Base-by-base conservation (phyloP, 768 basidiomycete species). In the Auricularia cornea region DNA sequence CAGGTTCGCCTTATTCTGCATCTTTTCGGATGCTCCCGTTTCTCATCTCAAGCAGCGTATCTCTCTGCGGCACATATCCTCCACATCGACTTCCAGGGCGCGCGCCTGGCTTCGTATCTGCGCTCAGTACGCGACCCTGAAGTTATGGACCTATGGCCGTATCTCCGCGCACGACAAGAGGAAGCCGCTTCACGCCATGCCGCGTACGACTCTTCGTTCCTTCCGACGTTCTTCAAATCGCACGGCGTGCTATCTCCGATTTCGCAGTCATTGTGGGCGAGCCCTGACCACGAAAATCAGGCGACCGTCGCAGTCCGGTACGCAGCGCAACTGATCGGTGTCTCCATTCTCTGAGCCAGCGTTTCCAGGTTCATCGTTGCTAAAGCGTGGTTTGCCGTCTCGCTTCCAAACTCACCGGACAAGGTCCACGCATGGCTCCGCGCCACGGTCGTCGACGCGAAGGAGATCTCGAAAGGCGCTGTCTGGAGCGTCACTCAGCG, bases 141-240 rank as follows among this genome's bases (percentile, higher is more conserved):
- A 20, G 84, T 79, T 73, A 83, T 79, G 1, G 84, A 90, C 66
- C 76, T 87, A 69, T 92, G 90, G 90, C 87, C 89, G 6, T 90
- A 90, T 70, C 77, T 90, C 35, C 72, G 72, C 30, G 68, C 75
- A 26, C 82, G 89, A n/a, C 68, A 76, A 63, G 65, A 68, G 14
- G 87, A 89, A 70, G 67, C 71, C 1, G 44, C 64, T 0, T 63
- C 61, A 20, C 77, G 82, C 44, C 78, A 73, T 61, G 62, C 63
- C 3, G 66, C 68, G n/a, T 87, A 83, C 68, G 66, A 72, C 10
- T 62, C 64, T 12, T 84, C 85, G 5, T 87, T 89, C 71, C 71
- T 90, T 28, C 77, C 78, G 14, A 67, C 64, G 20, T 68, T 75
- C 8, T 73, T 81, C 60, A 18, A 18, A 20, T 66, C 72, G 3